A percentile compares a stretch with the other conserved stretches of the same genome.
Conservation (phyloP, 2,329 filamentous ascomycete species). For the Bipolaris victoriae region DNA sequence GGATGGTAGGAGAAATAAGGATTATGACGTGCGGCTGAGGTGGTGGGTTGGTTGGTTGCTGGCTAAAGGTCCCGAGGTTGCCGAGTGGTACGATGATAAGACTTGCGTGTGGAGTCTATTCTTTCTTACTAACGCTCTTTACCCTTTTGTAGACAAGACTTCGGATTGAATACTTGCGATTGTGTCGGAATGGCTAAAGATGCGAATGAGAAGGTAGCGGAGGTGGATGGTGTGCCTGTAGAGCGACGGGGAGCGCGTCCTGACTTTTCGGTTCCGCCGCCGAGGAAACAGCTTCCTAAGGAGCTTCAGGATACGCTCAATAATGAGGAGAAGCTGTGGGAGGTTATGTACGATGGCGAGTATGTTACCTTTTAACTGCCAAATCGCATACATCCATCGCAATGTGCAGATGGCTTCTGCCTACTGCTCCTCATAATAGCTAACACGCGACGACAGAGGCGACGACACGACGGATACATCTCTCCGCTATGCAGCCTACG, state of each 20-base stretch:
- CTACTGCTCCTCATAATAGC: not conserved
- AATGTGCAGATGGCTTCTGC: not conserved
- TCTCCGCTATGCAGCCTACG: conserved; percentile 92
- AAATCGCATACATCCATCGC: not conserved
- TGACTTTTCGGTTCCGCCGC: conserved; percentile 56
- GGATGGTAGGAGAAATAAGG: not conserved
- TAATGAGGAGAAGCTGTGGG: conserved; percentile 74
- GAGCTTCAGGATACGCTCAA: conserved; percentile 63
- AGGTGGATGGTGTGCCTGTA: conserved; percentile 49
- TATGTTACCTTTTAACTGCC: conserved; percentile 54
- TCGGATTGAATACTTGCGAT: no score
- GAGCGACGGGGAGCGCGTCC: conserved; percentile 53
- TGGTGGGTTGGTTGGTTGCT: not conserved
- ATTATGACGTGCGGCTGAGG: conserved; percentile 17
- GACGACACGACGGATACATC: conserved; percentile 83
- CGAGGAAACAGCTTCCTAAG: conserved; percentile 59
- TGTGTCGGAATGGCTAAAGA: conserved; percentile 48
- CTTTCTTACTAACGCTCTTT: not conserved
- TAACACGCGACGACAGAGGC: conserved; percentile 55
- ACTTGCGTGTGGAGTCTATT: not conserved
- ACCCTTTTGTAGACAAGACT: no score
- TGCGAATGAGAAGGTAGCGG: conserved; percentile 31
- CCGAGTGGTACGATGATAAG: not conserved
- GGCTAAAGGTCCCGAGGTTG: not conserved
- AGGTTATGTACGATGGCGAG: conserved; percentile 79